phyloP scores from a whole-genome alignment of 805 yeast genomes.

The Hermanozyma aechmeae region DNA sequence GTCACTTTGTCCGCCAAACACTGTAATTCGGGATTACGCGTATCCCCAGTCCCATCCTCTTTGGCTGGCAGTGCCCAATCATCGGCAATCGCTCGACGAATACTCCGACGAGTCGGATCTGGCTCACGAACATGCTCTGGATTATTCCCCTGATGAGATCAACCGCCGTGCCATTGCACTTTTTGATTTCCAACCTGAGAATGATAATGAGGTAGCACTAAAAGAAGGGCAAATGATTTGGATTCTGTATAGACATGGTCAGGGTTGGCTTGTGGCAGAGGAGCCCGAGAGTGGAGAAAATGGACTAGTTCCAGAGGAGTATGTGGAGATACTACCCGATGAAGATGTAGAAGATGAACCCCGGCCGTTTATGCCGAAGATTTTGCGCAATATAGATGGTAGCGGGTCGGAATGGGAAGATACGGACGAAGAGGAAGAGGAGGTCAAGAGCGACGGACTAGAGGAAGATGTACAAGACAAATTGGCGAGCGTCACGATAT shows the following conservation, averaged over 20 bases:
- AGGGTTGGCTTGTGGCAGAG: constrained; percentile 96
- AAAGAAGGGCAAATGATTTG: constrained; percentile 75
- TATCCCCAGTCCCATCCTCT: constrained; percentile 62
- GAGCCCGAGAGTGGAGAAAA: constrained; percentile 69
- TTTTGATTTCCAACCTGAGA: constrained; percentile 86
- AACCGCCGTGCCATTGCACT: constrained; percentile 69
- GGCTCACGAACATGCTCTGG: no score
- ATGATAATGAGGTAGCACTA: constrained; percentile 80
- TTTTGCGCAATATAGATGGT: constrained; percentile 8
- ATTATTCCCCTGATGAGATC: constrained; percentile 23
- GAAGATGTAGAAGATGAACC: constrained; percentile 27
- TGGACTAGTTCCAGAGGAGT: constrained; percentile 93
- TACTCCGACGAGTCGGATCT: no score
- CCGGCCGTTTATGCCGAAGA: constrained; percentile 39
- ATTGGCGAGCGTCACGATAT: no score
- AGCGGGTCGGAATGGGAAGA: constrained; percentile 21
- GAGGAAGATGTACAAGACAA: no score
- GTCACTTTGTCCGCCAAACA: constrained; percentile 22
- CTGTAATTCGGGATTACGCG: constrained; percentile 72
- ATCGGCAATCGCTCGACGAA: no score
- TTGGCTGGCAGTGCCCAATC: no score
- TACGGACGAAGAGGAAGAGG: constrained; percentile 18
- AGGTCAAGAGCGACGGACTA: no score
- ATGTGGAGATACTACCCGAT: constrained; percentile 48
- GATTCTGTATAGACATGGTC: constrained; percentile 89